Evolutionary conservation across 495 filamentous ascomycete genomes (phyloP), one percentile per base, ranked within the genome.

Genomic region (Podospora sp.): DNA sequence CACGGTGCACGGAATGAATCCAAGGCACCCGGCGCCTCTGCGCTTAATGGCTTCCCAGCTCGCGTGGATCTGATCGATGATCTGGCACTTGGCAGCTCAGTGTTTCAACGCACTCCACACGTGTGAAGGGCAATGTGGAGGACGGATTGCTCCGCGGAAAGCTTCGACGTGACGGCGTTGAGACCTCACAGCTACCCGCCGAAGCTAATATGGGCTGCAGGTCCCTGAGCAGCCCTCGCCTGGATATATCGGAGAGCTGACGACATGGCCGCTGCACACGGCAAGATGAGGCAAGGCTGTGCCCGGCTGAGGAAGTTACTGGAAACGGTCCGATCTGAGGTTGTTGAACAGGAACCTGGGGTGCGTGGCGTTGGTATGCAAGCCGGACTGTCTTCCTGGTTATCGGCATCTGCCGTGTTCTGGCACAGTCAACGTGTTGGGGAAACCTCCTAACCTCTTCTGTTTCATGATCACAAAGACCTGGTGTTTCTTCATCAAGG

Each of bases 121-220:
- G 71, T 46, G 16, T 46, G 40, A 11, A 46, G 5, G 40, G 40
- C 2, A 8, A 33, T 8, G 29, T 33, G 29, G 29, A 33, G 40
- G 40, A 14, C 40, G 40, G 40, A 14, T 46, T 46, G 2, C 40
- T 46, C 40, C 40, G 40, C 40, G 40, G 40, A 2, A 46, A 46
- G 40, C 40, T 46, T 46, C 40, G 40, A 18, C 40, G 40, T 46
- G 40, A 46, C 11, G 40, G 29, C 29, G 3, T 33, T 46, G 52
- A 65, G 67, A 52, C 46, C 65, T 58, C 40, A 14, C 72, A 71
- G 75, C 69, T 82, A 80, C 75, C 76, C 76, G 78, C 80, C 76
- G 69, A 40, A 73, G 75, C 78, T 77, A 77, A 55, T 73, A 68
- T 65, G 70, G 69, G 70, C 69, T 26, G 53, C 53, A 57, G 53